Percentiles rank a stretch among this genome's conserved stretches.
Conservation (phyloP, 208 protist genomes). For the Trypanosoma boissoni region DNA sequence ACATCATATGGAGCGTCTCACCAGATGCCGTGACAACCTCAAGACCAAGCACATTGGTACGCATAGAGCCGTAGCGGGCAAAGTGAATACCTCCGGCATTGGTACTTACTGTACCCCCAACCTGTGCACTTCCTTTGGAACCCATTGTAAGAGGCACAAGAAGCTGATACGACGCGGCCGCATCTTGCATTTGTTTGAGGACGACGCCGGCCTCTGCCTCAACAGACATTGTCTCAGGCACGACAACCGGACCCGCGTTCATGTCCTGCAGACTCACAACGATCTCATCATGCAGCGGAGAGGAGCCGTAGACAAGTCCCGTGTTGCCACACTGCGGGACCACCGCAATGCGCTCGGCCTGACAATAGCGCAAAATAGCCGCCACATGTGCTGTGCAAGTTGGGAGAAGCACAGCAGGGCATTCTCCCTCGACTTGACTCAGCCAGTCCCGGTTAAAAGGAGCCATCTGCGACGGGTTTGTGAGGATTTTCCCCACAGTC, state of each 20-base stretch:
- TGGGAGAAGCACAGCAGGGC: slow-evolving; percentile 55
- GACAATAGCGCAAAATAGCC: slow-evolving; percentile 90
- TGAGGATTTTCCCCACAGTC: slow-evolving; percentile 48
- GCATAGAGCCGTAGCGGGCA: slow-evolving; percentile 94
- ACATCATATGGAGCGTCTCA: slow-evolving; percentile 72
- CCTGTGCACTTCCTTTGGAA: slow-evolving; percentile 95
- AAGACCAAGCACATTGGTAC: slow-evolving; percentile 93
- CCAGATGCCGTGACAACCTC: slow-evolving; percentile 89
- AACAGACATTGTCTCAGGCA: slow-evolving; percentile 53
- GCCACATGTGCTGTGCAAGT: slow-evolving; percentile 59
- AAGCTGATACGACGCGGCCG: slow-evolving; percentile 64
- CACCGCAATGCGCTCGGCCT: slow-evolving; percentile 87
- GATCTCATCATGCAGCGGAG: slow-evolving; percentile 90
- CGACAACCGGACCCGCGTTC: slow-evolving; percentile 86
- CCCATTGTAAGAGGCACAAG: slow-evolving; percentile 96
- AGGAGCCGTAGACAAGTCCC: slow-evolving; percentile 93
- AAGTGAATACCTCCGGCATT: slow-evolving; percentile 97
- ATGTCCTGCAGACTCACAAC: slow-evolving; percentile 88
- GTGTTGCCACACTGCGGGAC: slow-evolving; percentile 98
- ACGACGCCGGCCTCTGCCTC: slow-evolving; percentile 91
- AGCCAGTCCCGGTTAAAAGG: slow-evolving; percentile 76
- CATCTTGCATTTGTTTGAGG: slow-evolving; percentile 86
- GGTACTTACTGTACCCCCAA: slow-evolving; percentile 96
- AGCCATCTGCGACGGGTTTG: slow-evolving; percentile 33
- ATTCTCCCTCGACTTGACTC: slow-evolving; percentile 47